phyloP scores from a whole-genome alignment of 257 asterid genomes.

The Lycium ferocissimum region DNA sequence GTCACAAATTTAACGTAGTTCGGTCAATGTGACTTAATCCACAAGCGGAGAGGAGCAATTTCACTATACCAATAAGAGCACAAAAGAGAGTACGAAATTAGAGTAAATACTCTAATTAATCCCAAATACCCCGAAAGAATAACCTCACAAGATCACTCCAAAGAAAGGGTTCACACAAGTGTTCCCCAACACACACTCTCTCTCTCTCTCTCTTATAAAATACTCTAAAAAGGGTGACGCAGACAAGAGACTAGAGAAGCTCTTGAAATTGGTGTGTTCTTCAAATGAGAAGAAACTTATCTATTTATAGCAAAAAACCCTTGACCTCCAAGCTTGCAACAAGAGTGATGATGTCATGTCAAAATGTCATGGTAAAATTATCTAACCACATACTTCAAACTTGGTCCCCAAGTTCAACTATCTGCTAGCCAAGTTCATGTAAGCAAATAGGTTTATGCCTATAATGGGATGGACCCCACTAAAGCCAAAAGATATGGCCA shows the following conservation, averaged over 20 bases:
- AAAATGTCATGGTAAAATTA: too few species aligned
- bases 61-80: neutral
- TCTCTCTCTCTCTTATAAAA: too few species aligned
- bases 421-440: neutral
- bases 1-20: neutral
- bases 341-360: too few species aligned
- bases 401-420: neutral
- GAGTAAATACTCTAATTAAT: too few species aligned
- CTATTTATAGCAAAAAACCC: neutral
- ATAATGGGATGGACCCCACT: neutral
- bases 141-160: neutral
- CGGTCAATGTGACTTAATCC: neutral
- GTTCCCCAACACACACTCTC: neutral
- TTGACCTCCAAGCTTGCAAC: neutral
- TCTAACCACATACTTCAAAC: neutral
- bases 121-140: neutral
- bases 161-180: neutral
- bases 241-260: too few species aligned
- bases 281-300: neutral
- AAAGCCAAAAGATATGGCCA: neutral
- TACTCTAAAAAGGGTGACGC: too few species aligned
- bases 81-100: too few species aligned
- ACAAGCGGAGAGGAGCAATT: neutral
- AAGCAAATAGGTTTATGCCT: neutral
- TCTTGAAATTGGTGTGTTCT: neutral